phyloP scores from a whole-genome alignment of 116 monocot species.

The Zostera marina region DNA sequence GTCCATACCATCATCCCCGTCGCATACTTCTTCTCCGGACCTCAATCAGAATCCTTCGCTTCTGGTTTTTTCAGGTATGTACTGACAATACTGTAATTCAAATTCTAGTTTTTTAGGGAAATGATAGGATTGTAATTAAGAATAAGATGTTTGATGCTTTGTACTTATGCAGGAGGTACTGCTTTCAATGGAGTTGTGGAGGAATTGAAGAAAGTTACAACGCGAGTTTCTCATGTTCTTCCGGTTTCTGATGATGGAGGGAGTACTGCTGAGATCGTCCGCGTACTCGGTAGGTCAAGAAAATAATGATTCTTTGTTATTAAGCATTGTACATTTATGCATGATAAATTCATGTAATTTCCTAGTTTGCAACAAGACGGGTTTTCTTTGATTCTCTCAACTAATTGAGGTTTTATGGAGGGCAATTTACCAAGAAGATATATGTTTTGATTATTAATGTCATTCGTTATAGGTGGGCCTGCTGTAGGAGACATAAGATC shows the following conservation, averaged over 20 bases:
- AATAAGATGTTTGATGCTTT: background rate
- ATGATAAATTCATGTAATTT: background rate
- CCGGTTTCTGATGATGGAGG: slow-evolving; percentile 98
- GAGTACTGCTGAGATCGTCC: slow-evolving; percentile 95
- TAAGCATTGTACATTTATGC: background rate
- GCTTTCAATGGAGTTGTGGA: slow-evolving; percentile 97
- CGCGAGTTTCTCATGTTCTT: slow-evolving; percentile 87
- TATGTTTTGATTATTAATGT: background rate
- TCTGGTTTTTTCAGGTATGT: slow-evolving; percentile 6
- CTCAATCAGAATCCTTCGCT: background rate
- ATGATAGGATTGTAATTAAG: background rate
- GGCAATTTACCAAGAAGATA: background rate
- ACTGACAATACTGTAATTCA: background rate
- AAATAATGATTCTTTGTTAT: background rate
- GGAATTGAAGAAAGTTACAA: slow-evolving; percentile 75
- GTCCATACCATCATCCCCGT: background rate
- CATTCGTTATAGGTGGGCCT: slow-evolving; percentile 50
- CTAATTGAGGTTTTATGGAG: background rate
- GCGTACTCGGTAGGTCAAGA: slow-evolving; percentile 63
- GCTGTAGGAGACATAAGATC: slow-evolving; percentile 81
- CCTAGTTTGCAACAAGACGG: too few species aligned
- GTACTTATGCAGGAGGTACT: slow-evolving; percentile 56
- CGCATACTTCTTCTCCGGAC: background rate
- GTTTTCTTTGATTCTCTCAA: background rate
- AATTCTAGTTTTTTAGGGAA: background rate